A percentile compares a stretch with the other conserved stretches of the same genome.
These are phyloP conservation scores for Lathyrus aphaca DNA, from an alignment of 306 rosid genomes.

Conservation along the genomic window DNA sequence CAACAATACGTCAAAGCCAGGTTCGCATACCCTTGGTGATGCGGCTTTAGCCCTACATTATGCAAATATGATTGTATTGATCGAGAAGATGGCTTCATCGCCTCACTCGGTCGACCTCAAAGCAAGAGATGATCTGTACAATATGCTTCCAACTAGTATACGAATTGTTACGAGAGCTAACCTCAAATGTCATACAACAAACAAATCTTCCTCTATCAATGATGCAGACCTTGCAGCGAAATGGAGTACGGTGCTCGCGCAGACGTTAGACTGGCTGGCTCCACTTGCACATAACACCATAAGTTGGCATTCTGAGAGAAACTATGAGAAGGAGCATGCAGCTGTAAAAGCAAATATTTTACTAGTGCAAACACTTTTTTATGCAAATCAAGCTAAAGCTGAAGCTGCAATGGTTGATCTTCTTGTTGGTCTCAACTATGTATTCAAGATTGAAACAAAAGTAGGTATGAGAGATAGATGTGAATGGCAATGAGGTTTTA, in stretches of 20 bases:
- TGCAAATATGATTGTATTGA: constrained; percentile 67
- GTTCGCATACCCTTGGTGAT: constrained; percentile 65
- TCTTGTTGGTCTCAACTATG: constrained; percentile 76
- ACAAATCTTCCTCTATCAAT: constrained; percentile 41
- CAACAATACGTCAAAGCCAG: constrained; percentile 49
- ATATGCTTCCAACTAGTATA: constrained; percentile 66
- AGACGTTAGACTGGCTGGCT: constrained; percentile 73
- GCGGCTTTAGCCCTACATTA: constrained; percentile 79
- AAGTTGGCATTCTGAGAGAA: constrained; percentile 81
- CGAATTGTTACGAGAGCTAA: constrained; percentile 59
- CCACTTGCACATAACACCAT: constrained; percentile 84
- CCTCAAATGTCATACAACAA: constrained; percentile 49
- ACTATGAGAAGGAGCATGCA: constrained; percentile 65
- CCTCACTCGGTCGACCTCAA: constrained; percentile 62
- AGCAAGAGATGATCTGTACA: constrained; percentile 71
- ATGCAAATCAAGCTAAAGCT: constrained; percentile 68
- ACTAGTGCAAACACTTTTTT: constrained; percentile 77
- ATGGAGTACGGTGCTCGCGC: constrained; percentile 49
- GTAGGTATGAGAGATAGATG: constrained; percentile 36
- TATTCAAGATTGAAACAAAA: constrained; percentile 53
- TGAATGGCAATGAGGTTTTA: constrained; percentile 32
- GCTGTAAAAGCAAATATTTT: constrained; percentile 49
- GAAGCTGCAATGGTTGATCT: constrained; percentile 84
- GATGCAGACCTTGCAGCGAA: constrained; percentile 58
- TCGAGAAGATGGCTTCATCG: constrained; percentile 64